These are phyloP conservation scores for Gautieria morchelliformis DNA, from an alignment of 768 basidiomycete genomes.

Conservation along the genomic window DNA sequence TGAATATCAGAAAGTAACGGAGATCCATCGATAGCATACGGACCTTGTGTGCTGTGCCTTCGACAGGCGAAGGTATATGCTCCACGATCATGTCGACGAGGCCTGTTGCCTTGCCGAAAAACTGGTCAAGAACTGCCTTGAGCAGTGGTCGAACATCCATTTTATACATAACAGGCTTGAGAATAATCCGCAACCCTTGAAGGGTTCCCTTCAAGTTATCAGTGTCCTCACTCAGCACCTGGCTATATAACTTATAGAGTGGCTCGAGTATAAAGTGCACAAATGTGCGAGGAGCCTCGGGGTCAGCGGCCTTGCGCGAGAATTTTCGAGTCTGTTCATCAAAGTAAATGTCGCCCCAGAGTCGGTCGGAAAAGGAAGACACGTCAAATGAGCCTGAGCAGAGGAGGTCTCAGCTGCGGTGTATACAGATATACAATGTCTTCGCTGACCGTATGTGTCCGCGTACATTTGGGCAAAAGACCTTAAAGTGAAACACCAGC, in stretches of 20 bases:
- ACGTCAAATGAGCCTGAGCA: constrained; percentile 65
- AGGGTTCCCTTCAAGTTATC: constrained; percentile 81
- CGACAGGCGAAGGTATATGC: constrained; percentile 76
- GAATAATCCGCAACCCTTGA: constrained; percentile 61
- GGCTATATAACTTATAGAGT: constrained; percentile 92
- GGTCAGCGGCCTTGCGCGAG: constrained; percentile 71
- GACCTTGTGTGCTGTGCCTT: constrained; percentile 53
- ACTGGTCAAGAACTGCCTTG: constrained; percentile 89
- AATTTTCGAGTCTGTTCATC: constrained; percentile 80
- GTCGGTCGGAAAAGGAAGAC: constrained; percentile 74
- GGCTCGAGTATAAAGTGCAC: constrained; percentile 96
- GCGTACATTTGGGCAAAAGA: constrained; percentile 97
- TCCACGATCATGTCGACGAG: constrained; percentile 88
- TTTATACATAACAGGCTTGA: constrained; percentile 94
- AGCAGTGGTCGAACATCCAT: constrained; percentile 96
- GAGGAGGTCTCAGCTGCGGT: neutral
- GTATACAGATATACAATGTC: neutral
- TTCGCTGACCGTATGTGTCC: constrained; percentile 68
- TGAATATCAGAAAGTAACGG: constrained; percentile 1
- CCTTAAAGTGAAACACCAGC: constrained; percentile 90
- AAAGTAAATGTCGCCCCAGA: constrained; percentile 99
- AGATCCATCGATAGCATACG: neutral
- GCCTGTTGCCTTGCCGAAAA: constrained; percentile 87
- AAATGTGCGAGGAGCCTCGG: constrained; percentile 75
- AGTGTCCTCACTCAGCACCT: constrained; percentile 90